Evolutionary conservation across 805 yeast genomes (phyloP).

Genomic region (Ogataea saltuana): DNA sequence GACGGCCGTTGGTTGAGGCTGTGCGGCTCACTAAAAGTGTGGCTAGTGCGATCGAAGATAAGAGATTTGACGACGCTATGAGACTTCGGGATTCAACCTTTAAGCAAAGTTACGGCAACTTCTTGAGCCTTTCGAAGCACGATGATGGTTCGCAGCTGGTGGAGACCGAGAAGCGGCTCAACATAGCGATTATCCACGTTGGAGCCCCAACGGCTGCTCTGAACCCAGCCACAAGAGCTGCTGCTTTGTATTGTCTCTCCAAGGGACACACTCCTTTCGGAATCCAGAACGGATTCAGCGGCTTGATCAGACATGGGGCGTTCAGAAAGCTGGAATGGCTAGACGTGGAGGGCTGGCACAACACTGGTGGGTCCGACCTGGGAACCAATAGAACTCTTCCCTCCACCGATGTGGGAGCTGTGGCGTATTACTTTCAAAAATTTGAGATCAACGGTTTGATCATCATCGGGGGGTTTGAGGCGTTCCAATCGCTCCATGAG

Average conservation of each 20-base stretch:
- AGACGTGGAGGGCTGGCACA: constrained; percentile 86
- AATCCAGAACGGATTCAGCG: constrained; percentile 90
- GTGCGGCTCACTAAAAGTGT: constrained; percentile 86
- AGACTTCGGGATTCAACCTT: constrained; percentile 84
- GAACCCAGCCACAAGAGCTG: constrained; percentile 91
- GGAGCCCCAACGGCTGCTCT: constrained; percentile 99
- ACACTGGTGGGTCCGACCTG: constrained; percentile 91
- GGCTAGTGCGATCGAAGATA: constrained; percentile 77
- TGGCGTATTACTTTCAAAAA: constrained; percentile 92
- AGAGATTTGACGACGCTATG: constrained; percentile 87
- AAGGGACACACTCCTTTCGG: constrained; percentile 91
- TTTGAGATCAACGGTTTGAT: constrained; percentile 84
- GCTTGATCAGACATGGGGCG: constrained; percentile 86
- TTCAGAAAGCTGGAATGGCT: constrained; percentile 76
- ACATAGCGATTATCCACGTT: constrained; percentile 82
- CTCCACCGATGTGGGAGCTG: constrained; percentile 78
- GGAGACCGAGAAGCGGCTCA: constrained; percentile 62
- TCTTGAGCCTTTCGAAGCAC: constrained; percentile 64
- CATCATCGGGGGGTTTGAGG: constrained; percentile 96
- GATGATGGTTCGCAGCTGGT: constrained; percentile 62
- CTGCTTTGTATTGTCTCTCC: constrained; percentile 83
- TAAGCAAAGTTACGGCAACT: constrained; percentile 74
- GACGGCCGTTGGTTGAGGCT: constrained; percentile 86
- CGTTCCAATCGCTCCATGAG: constrained; percentile 82
- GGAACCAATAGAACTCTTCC: constrained; percentile 95